phyloP scores from a whole-genome alignment of 2,329 filamentous ascomycete genomes.

The Fusarium sp. region DNA sequence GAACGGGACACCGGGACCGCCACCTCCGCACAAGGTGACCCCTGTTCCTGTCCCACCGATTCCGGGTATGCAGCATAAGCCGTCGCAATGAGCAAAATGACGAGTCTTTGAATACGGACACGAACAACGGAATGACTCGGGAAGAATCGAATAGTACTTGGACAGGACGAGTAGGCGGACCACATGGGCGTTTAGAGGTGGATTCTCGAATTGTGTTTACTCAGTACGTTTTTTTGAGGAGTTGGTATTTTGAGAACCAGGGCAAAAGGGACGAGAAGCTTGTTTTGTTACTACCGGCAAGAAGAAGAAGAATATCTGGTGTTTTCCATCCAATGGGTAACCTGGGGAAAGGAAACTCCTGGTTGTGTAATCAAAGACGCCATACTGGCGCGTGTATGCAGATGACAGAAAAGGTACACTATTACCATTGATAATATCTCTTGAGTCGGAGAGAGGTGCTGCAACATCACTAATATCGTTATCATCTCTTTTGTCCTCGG shows the following conservation, averaged over 20 bases:
- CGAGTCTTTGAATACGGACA: constrained; percentile 17
- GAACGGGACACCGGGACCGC: constrained; percentile 52
- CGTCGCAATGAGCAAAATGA: constrained; percentile 33
- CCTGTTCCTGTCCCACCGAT: constrained; percentile 58
- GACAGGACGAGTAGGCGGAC: constrained; percentile 15
- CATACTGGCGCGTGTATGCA: constrained; percentile 36
- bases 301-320: constrained; percentile 12
- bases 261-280: constrained; percentile 29
- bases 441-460: not conserved
- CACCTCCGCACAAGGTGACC: constrained; percentile 56
- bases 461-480: not conserved
- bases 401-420: constrained; percentile 29
- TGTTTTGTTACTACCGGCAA: constrained; percentile 23
- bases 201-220: constrained; percentile 40
- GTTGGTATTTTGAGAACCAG: constrained; percentile 31
- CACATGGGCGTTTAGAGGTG: constrained; percentile 44
- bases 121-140: constrained; percentile 10
- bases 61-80: constrained; percentile 51
- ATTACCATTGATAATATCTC: constrained; percentile 16
- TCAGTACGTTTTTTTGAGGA: constrained; percentile 31
- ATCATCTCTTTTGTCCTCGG: not conserved
- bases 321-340: constrained; percentile 15
- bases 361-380: constrained; percentile 37
- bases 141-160: not conserved
- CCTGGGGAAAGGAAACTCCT: constrained; percentile 20